phyloP scores from a whole-genome alignment of 2,329 filamentous ascomycete species.

The Colletotrichum tropicale region DNA sequence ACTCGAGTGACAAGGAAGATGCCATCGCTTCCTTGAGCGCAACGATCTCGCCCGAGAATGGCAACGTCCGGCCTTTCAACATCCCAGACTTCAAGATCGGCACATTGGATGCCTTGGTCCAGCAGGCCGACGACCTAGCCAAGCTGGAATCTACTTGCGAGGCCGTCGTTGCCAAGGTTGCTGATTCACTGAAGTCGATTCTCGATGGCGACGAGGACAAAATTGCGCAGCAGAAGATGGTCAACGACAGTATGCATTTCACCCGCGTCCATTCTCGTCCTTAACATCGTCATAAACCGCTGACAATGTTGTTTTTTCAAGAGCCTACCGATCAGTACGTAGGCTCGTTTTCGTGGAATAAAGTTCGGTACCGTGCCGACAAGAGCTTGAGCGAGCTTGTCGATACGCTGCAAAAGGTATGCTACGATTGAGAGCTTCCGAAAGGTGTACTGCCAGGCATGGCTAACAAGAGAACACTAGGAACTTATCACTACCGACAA shows the following conservation, averaged over 20 bases:
- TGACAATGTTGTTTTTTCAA: constrained; percentile 43
- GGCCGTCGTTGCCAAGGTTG: constrained; percentile 84
- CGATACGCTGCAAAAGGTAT: constrained; percentile 84
- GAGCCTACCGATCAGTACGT: constrained; percentile 97
- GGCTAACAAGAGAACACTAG: constrained; percentile 43
- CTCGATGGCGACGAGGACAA: constrained; percentile 86
- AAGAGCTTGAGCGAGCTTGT: constrained; percentile 88
- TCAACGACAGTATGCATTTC: constrained; percentile 77
- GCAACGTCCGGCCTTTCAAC: constrained; percentile 75
- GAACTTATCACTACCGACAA: constrained; percentile 93
- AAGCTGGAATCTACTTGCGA: constrained; percentile 86
- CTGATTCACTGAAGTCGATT: constrained; percentile 81
- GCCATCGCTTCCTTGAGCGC: constrained; percentile 77
- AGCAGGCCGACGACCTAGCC: constrained; percentile 92
- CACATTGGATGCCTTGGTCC: constrained; percentile 90
- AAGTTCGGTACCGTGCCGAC: constrained; percentile 94
- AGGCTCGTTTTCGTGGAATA: constrained; percentile 92
- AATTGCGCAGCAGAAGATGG: constrained; percentile 84
- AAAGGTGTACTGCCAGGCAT: neutral
- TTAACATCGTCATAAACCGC: neutral
- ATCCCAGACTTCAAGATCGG: constrained; percentile 98
- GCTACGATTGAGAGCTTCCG: neutral
- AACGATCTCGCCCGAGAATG: constrained; percentile 76
- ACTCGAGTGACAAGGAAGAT: constrained; percentile 80
- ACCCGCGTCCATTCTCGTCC: constrained; percentile 10